Evolutionary conservation across 2,329 filamentous ascomycete species (phyloP).

Genomic region (Paecilomyces formosus): DNA sequence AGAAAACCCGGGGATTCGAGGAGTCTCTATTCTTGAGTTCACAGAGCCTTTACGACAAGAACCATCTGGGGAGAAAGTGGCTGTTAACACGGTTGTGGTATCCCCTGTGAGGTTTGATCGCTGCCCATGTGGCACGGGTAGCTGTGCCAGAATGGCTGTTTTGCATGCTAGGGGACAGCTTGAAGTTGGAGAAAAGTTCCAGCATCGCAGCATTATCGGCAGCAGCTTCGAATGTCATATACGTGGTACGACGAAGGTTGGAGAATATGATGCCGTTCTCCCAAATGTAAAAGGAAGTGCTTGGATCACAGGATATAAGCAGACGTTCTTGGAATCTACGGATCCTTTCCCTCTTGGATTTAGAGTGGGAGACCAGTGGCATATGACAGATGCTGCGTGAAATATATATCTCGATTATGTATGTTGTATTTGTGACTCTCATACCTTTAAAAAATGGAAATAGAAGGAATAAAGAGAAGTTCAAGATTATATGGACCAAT

Average conservation of each 20-base stretch:
- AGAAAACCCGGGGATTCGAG: conserved; percentile 34
- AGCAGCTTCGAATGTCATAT: conserved; percentile 37
- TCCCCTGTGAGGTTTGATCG: conserved; percentile 40
- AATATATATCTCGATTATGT: too few relatives aligned
- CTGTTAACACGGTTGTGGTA: conserved; percentile 37
- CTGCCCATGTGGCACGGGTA: conserved; percentile 42
- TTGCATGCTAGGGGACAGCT: conserved; percentile 36
- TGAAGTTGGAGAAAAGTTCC: conserved; percentile 28
- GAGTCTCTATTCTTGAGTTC: conserved; percentile 34
- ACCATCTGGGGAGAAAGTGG: conserved; percentile 17
- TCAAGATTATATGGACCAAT: too few relatives aligned
- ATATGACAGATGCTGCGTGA: not conserved
- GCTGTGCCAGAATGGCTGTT: conserved; percentile 37
- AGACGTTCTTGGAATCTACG: conserved; percentile 35
- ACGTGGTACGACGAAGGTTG: conserved; percentile 29
- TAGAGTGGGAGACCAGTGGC: conserved; percentile 22
- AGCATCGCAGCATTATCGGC: conserved; percentile 36
- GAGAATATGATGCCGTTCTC: conserved; percentile 31
- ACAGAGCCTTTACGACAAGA: conserved; percentile 24
- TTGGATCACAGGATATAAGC: conserved; percentile 41
- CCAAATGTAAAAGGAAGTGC: conserved; percentile 37
- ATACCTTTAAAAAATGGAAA: too few relatives aligned
- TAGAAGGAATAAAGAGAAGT: too few relatives aligned
- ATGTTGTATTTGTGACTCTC: too few relatives aligned
- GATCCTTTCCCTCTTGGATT: conserved; percentile 41